phyloP scores from a whole-genome alignment of 2,329 filamentous ascomycete species.

The Botryotinia calthae region DNA sequence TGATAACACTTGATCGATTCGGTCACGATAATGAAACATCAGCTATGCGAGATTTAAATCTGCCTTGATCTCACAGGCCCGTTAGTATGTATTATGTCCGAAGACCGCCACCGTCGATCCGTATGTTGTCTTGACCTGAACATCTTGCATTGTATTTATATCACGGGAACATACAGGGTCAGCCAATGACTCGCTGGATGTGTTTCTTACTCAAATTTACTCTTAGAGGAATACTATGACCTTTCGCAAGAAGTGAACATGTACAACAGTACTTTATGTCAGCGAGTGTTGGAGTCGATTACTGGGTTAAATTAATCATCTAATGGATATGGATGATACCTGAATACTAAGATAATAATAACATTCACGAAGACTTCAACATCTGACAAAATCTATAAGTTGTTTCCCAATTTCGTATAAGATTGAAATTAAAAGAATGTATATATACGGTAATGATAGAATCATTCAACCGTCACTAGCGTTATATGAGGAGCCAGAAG shows the following conservation, averaged over 20 bases:
- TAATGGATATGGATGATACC: neutral
- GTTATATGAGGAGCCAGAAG: neutral
- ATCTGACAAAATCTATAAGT: neutral
- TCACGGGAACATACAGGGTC: neutral
- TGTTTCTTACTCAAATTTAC: neutral
- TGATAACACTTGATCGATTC: neutral
- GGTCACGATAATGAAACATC: neutral
- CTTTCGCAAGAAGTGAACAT: neutral
- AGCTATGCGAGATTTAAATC: neutral
- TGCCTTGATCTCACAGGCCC: neutral
- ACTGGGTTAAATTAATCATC: neutral
- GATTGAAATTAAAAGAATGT: too few species aligned
- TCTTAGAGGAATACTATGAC: neutral
- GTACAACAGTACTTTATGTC: neutral
- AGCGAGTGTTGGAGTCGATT: neutral
- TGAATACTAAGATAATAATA: neutral
- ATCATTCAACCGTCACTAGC: neutral
- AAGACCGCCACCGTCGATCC: neutral
- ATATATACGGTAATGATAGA: neutral
- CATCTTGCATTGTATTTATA: neutral
- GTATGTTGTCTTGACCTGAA: neutral
- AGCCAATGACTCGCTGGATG: neutral
- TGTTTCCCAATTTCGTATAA: too few species aligned
- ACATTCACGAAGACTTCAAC: neutral
- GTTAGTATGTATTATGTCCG: neutral